phyloP scores from a whole-genome alignment of 2,329 filamentous ascomycete species.

The Trichoderma koningiopsis region DNA sequence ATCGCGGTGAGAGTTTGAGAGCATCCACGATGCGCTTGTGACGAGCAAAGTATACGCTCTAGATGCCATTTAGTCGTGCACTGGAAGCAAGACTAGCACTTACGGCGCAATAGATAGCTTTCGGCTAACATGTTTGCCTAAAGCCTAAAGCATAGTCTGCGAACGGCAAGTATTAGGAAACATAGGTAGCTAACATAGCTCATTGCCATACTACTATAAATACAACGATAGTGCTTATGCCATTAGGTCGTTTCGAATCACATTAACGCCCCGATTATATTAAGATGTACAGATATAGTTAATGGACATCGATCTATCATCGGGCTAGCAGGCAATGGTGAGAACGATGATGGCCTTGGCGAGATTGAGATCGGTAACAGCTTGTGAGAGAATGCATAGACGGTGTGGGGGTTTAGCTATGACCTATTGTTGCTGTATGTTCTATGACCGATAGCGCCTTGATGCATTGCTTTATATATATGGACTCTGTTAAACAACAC shows the following conservation, averaged over 20 bases:
- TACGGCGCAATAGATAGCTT: background rate
- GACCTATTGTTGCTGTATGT: background rate
- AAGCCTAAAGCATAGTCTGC: background rate
- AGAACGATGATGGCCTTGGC: background rate
- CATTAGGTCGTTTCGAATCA: background rate
- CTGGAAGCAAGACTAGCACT: background rate
- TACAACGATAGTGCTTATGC: background rate
- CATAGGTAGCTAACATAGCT: background rate
- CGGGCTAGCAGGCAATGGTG: background rate
- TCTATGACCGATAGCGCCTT: background rate
- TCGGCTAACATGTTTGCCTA: background rate
- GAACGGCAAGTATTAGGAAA: background rate
- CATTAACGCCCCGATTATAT: background rate
- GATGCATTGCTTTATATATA: background rate
- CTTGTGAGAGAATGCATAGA: background rate
- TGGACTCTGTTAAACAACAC: background rate
- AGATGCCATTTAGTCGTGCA: background rate
- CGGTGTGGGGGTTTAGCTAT: background rate
- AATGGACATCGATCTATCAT: background rate
- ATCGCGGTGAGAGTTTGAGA: background rate
- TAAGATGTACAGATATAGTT: background rate
- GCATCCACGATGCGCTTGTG: background rate
- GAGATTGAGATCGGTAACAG: background rate
- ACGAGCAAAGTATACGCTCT: background rate
- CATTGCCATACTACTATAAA: background rate